Evolutionary conservation across 352 stramenopile genomes (phyloP).

Genomic region (Globisporangium radiosum): DNA sequence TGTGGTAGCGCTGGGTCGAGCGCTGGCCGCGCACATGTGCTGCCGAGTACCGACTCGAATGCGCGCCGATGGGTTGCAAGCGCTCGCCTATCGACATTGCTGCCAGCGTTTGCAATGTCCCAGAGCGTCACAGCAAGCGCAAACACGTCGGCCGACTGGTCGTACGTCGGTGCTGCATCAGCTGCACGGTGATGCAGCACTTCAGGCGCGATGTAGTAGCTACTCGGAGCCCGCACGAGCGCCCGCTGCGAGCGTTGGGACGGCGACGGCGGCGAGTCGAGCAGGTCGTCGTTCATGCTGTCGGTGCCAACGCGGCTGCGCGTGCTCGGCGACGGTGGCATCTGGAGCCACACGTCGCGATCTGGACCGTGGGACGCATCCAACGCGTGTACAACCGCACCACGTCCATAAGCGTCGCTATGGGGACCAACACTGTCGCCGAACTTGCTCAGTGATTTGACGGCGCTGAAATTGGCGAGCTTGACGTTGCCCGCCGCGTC

Average conservation of each 20-base stretch:
- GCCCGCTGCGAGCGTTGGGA: background rate
- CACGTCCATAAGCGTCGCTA: no score
- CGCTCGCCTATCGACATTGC: constrained; percentile 22
- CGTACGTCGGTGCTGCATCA: background rate
- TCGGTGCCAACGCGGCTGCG: background rate
- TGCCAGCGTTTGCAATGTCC: constrained; percentile 35
- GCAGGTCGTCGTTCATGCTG: background rate
- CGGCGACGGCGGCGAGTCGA: background rate
- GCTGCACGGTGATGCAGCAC: constrained; percentile 29
- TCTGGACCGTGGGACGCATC: background rate
- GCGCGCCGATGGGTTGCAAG: constrained; percentile 28
- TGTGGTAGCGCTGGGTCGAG: constrained; percentile 22
- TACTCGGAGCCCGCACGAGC: background rate
- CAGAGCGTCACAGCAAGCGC: constrained; percentile 56
- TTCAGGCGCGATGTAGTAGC: constrained; percentile 55
- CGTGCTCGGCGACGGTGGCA: background rate
- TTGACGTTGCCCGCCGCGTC: constrained; percentile 38
- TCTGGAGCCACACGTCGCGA: background rate
- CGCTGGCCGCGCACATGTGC: constrained; percentile 17
- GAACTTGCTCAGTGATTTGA: constrained; percentile 14
- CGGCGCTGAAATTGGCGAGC: constrained; percentile 61
- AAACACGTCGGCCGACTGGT: constrained; percentile 48
- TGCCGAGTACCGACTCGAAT: constrained; percentile 38
- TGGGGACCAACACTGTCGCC: background rate
- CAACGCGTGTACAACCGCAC: background rate